These are phyloP conservation scores for Nitzschia palea DNA, from an alignment of 108 stramenopile genomes.

Conservation along the genomic window DNA sequence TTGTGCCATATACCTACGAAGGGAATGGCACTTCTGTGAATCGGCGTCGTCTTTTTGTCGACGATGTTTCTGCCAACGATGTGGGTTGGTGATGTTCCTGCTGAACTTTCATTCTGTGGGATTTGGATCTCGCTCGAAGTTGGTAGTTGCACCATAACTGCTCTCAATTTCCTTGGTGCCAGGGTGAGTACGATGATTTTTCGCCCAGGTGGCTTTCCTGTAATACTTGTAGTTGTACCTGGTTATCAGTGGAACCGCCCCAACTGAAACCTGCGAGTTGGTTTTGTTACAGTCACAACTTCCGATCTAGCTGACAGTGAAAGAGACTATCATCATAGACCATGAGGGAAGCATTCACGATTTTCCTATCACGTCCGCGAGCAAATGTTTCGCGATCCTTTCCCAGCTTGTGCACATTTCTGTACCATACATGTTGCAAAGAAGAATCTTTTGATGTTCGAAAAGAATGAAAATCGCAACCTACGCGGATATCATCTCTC, in stretches of 20 bases:
- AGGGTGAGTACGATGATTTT: too few relatives aligned
- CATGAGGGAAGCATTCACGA: not conserved
- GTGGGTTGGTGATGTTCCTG: too few relatives aligned
- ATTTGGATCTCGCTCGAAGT: not conserved
- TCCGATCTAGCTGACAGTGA: too few relatives aligned
- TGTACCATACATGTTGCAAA: slow-evolving; percentile 49
- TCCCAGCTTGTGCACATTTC: slow-evolving; percentile 60
- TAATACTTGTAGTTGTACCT: too few relatives aligned
- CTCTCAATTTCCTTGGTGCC: not conserved
- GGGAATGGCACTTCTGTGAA: not conserved
- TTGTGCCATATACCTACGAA: not conserved
- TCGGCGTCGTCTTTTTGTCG: too few relatives aligned
- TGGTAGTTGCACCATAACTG: not conserved
- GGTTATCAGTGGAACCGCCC: too few relatives aligned
- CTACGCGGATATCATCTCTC: slow-evolving; percentile 73
- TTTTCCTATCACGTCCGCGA: not conserved
- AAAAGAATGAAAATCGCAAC: slow-evolving; percentile 67
- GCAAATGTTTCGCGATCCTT: slow-evolving; percentile 17
- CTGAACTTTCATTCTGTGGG: not conserved
- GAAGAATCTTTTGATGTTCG: slow-evolving; percentile 66
- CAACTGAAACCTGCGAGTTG: too few relatives aligned
- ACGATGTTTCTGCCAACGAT: too few relatives aligned
- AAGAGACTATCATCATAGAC: too few relatives aligned
- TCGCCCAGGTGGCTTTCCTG: too few relatives aligned
- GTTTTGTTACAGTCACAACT: too few relatives aligned